A percentile compares a stretch with the other conserved stretches of the same genome.
Evolutionary conservation across 192 early-diverging fungal genomes (phyloP).

Genomic region (Phycomyces blakesleeanus): DNA sequence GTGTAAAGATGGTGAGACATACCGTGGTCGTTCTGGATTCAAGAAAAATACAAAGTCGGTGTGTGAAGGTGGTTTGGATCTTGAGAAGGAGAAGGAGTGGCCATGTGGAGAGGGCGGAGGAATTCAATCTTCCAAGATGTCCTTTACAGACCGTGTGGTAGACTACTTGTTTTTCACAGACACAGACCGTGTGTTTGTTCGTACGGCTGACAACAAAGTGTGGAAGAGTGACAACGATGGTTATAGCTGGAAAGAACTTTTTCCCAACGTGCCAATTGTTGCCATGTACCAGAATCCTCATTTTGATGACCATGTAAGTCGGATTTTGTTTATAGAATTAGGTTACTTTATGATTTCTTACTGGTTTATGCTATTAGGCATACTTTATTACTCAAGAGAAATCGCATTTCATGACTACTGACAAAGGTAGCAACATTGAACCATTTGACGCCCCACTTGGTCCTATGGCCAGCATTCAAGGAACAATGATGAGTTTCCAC

Average conservation of each 20-base stretch:
- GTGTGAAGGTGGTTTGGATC: conserved; percentile 73
- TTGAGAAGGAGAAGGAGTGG: conserved; percentile 55
- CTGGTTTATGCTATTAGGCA: conserved; percentile 27
- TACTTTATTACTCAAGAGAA: conserved; percentile 55
- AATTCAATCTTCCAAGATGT: conserved; percentile 10
- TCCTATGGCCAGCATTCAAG: conserved; percentile 58
- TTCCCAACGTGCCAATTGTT: conserved; percentile 34
- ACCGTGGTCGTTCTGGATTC: conserved; percentile 78
- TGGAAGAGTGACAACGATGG: conserved; percentile 65
- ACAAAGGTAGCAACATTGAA: conserved; percentile 55
- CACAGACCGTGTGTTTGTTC: conserved; percentile 41
- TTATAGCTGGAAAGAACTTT: conserved; percentile 47
- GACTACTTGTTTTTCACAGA: conserved; percentile 42
- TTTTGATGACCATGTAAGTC: conserved; percentile 40
- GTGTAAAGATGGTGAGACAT: conserved; percentile 64
- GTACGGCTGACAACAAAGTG: conserved; percentile 48
- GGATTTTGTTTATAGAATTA: too few species aligned
- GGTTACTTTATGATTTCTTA: neutral
- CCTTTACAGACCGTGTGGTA: conserved; percentile 28
- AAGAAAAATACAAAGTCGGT: conserved; percentile 66
- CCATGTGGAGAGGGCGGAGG: conserved; percentile 57
- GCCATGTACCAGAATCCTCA: conserved; percentile 63
- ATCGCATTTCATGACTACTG: conserved; percentile 54
- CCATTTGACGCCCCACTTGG: conserved; percentile 49
- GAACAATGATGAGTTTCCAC: conserved; percentile 76